phyloP scores from a whole-genome alignment of 345 rosid genomes.

The Arabis alpina region DNA sequence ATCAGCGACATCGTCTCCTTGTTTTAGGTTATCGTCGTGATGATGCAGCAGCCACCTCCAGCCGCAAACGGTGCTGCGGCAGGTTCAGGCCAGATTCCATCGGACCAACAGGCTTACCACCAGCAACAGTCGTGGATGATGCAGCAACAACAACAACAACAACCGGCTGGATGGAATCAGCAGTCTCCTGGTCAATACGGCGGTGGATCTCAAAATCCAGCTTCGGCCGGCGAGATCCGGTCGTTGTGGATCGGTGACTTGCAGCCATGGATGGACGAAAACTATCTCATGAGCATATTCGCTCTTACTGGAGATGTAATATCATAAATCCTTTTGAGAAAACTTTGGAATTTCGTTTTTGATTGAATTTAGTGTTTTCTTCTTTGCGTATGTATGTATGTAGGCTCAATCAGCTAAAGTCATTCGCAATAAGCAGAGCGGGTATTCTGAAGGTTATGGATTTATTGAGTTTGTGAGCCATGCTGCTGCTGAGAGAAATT shows the following conservation, averaged over 20 bases:
- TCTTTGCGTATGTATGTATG: no score
- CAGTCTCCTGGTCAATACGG: slow-evolving; percentile 64
- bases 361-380: no score
- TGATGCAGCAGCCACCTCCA: slow-evolving; percentile 85
- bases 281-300: slow-evolving; percentile 64
- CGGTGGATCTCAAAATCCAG: slow-evolving; percentile 43
- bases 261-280: slow-evolving; percentile 95
- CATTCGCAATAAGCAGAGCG: slow-evolving; percentile 77
- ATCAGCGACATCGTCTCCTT: slow-evolving; percentile 15
- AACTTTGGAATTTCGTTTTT: no score
- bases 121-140: slow-evolving; percentile 71
- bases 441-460: slow-evolving; percentile 78
- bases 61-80: slow-evolving; percentile 50
- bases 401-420: slow-evolving; percentile 79
- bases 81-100: slow-evolving; percentile 42
- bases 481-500: slow-evolving; percentile 78
- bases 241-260: slow-evolving; percentile 95
- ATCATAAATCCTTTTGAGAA: background rate
- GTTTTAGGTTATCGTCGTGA: slow-evolving; percentile 40
- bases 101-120: slow-evolving; percentile 46
- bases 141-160: slow-evolving; percentile 63
- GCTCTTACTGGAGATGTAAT: slow-evolving; percentile 70
- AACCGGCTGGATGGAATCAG: slow-evolving; percentile 73
- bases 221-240: slow-evolving; percentile 56
- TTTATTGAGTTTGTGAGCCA: slow-evolving; percentile 76